phyloP scores from a whole-genome alignment of 1,284 basidiomycete genomes.

The Coniferiporia weirii region DNA sequence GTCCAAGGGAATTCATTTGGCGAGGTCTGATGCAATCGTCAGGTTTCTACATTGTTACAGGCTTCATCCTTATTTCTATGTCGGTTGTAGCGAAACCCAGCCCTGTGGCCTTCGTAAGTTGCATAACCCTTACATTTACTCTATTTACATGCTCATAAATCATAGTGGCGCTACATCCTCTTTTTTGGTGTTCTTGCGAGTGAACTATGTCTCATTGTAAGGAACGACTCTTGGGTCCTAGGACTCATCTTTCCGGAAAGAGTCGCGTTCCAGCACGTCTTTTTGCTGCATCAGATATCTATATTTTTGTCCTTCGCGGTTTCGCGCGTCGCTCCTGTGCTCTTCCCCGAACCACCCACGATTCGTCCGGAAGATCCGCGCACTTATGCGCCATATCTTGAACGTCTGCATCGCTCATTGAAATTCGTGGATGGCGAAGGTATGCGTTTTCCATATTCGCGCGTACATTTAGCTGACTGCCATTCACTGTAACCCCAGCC shows the following conservation, averaged over 20 bases:
- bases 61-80: constrained; percentile 55
- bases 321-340: constrained; percentile 57
- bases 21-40: constrained; percentile 60
- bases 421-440: constrained; percentile 27
- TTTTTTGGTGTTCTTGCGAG: constrained; percentile 51
- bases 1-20: constrained; percentile 64
- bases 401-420: constrained; percentile 20
- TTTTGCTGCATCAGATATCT: constrained; percentile 73
- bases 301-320: constrained; percentile 67
- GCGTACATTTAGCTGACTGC: constrained; percentile 6
- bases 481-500: constrained; percentile 21
- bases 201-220: constrained; percentile 50
- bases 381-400: constrained; percentile 23
- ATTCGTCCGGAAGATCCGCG: constrained; percentile 23
- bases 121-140: constrained; percentile 14
- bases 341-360: constrained; percentile 40
- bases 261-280: constrained; percentile 67
- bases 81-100: constrained; percentile 57
- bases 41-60: constrained; percentile 70
- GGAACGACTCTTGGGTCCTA: constrained; percentile 32
- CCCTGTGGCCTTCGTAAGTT: constrained; percentile 62
- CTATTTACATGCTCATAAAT: constrained; percentile 1
- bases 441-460: constrained; percentile 19
- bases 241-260: constrained; percentile 55
- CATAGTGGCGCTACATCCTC: constrained; percentile 73